These are phyloP conservation scores for Daphne laureola DNA, from an alignment of 441 rosid species.

Conservation along the genomic window DNA sequence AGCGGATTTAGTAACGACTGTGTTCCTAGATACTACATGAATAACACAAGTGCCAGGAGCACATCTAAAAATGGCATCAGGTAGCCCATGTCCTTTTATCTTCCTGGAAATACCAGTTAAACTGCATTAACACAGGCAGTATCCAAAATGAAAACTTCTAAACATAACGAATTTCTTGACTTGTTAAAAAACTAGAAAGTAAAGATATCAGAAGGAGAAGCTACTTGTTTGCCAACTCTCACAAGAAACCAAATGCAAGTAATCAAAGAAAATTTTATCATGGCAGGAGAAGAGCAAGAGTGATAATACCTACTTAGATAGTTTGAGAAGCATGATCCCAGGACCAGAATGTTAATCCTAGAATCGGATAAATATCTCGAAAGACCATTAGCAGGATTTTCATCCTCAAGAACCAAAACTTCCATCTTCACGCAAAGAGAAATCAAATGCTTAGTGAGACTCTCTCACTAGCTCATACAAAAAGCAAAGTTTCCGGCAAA, in stretches of 20 bases:
- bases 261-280: conserved; percentile 16
- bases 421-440: conserved; percentile 36
- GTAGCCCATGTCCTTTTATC: conserved; percentile 45
- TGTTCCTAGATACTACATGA: conserved; percentile 39
- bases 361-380: conserved; percentile 36
- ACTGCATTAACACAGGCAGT: conserved; percentile 5
- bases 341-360: conserved; percentile 45
- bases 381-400: conserved; percentile 63
- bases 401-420: conserved; percentile 57
- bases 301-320: conserved; percentile 39
- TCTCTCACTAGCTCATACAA: neutral
- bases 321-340: conserved; percentile 62
- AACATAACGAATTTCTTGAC: too few species aligned
- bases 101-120: conserved; percentile 29
- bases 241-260: conserved; percentile 17
- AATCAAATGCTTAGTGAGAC: neutral
- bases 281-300: conserved; percentile 5
- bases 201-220: neutral
- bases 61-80: conserved; percentile 38
- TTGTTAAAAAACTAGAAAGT: neutral
- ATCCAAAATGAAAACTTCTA: neutral
- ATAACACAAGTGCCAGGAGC: conserved; percentile 47
- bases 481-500: neutral
- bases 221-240: too few species aligned
- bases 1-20: conserved; percentile 42